phyloP scores from a whole-genome alignment of 345 rosid genomes.

The Eucalyptus polybractea region DNA sequence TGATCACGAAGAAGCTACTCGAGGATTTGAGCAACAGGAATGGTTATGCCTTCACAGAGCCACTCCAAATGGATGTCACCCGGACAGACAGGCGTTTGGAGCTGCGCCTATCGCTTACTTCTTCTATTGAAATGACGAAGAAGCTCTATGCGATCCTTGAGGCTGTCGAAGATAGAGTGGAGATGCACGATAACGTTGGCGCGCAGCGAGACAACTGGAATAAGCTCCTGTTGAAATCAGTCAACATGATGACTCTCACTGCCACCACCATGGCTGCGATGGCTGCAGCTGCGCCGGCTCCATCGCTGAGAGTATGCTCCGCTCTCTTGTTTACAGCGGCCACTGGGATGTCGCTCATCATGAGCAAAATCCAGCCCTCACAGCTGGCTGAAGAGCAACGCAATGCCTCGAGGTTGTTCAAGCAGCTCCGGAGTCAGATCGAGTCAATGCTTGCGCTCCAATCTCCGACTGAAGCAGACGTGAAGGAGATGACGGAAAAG shows the following conservation, averaged over 20 bases:
- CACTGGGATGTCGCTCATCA: not conserved
- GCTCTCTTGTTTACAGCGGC: not conserved
- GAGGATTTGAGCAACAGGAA: not conserved
- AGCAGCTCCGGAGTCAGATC: not conserved
- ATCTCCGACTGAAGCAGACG: not conserved
- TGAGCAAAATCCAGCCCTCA: not conserved
- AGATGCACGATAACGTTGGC: too few relatives aligned
- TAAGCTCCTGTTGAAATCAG: too few relatives aligned
- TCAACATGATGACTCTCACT: too few relatives aligned
- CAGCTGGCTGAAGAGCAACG: not conserved
- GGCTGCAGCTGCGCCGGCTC: too few relatives aligned
- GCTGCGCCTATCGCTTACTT: not conserved
- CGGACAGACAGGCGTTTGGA: not conserved
- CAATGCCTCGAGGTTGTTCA: not conserved
- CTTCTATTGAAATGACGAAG: too few relatives aligned
- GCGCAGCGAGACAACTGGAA: too few relatives aligned
- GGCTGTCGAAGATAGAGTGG: too few relatives aligned
- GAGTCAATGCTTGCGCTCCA: not conserved
- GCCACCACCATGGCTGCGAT: too few relatives aligned
- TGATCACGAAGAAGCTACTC: not conserved
- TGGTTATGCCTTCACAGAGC: not conserved
- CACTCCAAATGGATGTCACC: not conserved
- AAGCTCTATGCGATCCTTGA: too few relatives aligned
- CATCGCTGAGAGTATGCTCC: too few relatives aligned
- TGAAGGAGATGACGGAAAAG: conserved; percentile 6